These are phyloP conservation scores for Lizonia empirigonia DNA, from an alignment of 2,329 filamentous ascomycete species.

Conservation along the genomic window DNA sequence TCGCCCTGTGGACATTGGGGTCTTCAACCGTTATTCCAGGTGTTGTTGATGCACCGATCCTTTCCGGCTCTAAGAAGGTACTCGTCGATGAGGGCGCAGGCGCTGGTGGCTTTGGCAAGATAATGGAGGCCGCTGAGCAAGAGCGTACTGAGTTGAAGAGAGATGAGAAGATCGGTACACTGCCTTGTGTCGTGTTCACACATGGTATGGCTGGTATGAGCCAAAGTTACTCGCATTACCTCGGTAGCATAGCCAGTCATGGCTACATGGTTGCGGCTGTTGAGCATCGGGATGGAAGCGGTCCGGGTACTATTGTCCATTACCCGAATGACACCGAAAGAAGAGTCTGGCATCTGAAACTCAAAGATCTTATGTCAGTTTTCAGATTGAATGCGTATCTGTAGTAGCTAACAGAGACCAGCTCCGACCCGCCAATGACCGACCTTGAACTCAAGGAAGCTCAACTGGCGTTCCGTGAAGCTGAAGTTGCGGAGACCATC, in stretches of 20 bases:
- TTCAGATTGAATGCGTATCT: neutral
- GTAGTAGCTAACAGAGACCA: slow-evolving; percentile 1
- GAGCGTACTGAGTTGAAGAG: slow-evolving; percentile 34
- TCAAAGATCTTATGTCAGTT: slow-evolving; percentile 40
- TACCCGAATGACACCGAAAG: slow-evolving; percentile 38
- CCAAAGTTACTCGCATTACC: slow-evolving; percentile 54
- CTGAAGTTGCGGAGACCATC: slow-evolving; percentile 54
- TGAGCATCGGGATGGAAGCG: slow-evolving; percentile 56
- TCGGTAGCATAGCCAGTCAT: slow-evolving; percentile 54
- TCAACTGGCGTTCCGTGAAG: slow-evolving; percentile 53
- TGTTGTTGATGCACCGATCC: slow-evolving; percentile 51
- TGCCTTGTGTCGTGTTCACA: slow-evolving; percentile 54
- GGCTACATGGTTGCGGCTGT: slow-evolving; percentile 55
- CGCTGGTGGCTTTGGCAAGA: slow-evolving; percentile 20
- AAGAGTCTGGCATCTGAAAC: slow-evolving; percentile 47
- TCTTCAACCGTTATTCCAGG: slow-evolving; percentile 52
- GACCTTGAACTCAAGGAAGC: slow-evolving; percentile 48
- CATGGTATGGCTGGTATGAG: slow-evolving; percentile 55
- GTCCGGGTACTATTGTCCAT: slow-evolving; percentile 52
- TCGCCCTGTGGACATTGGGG: slow-evolving; percentile 50
- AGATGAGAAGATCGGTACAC: slow-evolving; percentile 32
- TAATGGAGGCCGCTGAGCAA: slow-evolving; percentile 25
- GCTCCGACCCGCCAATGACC: slow-evolving; percentile 40
- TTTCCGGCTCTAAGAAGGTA: slow-evolving; percentile 30
- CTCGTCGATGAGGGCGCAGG: slow-evolving; percentile 29